Evolutionary conservation across 2,329 filamentous ascomycete species (phyloP), one percentile per base, ranked within the genome.

Genomic region (Fusarium veterinarium): DNA sequence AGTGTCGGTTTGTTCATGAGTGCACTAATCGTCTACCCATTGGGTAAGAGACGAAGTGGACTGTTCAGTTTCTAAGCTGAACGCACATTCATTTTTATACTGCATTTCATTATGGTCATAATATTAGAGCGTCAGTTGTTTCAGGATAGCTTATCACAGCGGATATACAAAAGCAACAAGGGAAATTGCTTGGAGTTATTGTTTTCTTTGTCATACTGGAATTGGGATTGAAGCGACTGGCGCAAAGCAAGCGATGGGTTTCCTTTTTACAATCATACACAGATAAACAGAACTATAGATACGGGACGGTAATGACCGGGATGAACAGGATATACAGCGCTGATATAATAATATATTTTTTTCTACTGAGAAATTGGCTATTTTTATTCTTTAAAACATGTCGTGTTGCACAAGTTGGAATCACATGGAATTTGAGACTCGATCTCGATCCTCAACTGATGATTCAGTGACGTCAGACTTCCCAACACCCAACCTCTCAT

Each of bases 1-100:
- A 89, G 88, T n/a, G 88, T 90, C 5, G 89, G 89, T 17, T 74
- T 91, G 31, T 89, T 88, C 66, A 81, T 90, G 75, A 88, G 87
- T 60, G 87, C 87, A 11, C 76, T 89, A 49, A 82, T 89, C 61
- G 84, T 89, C 19, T 89, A 89, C 74, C 87, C 87, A 0, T 79
- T 89, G 38, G 88, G 88, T 17, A 90, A 90, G 80, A 83, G 86
- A 71, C 83, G 88, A 62, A 90, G 88, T 70, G 88, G 87, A 5
- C 71, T 90, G 52, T 89, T 89, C 72, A 87, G 85, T 61, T 89
- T 89, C 67, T 88, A 79, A 77, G 23, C 17, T 59, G 23, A 33
- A 51, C 14, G n/a, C 28, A 38, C 20, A 25, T 53, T 37, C 44
- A 25, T 49, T 57, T 12, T 42, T 14, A 2, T 20, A 19, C 25